These are phyloP conservation scores for Paramecium biaurelia DNA, from an alignment of 73 alveolate species.

Conservation along the genomic window DNA sequence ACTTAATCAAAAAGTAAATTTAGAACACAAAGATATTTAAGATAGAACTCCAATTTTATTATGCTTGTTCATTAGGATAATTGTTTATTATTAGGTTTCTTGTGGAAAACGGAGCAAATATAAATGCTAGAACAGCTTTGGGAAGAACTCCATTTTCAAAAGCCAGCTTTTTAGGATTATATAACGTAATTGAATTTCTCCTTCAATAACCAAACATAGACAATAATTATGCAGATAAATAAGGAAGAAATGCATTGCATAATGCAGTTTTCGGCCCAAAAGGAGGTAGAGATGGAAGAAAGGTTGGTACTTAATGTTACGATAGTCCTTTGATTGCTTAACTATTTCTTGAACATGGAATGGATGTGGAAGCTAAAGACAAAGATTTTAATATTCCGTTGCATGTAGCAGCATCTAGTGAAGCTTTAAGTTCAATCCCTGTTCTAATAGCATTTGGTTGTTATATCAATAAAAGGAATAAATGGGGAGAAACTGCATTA, in stretches of 20 bases:
- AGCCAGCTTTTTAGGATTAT: constrained; percentile 55
- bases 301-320: constrained; percentile 61
- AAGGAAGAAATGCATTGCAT: constrained; percentile 65
- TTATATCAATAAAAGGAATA: constrained; percentile 51
- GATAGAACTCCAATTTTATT: constrained; percentile 64
- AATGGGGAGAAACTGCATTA: constrained; percentile 61
- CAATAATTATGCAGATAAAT: constrained; percentile 44
- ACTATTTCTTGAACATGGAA: constrained; percentile 54
- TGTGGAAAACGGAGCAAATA: constrained; percentile 33
- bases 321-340: constrained; percentile 60
- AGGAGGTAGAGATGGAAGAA: constrained; percentile 65
- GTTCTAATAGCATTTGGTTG: constrained; percentile 58
- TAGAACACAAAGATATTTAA: constrained; percentile 55
- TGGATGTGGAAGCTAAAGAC: constrained; percentile 55
- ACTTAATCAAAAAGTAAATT: constrained; percentile 30
- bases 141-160: constrained; percentile 61
- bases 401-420: constrained; percentile 57
- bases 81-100: constrained; percentile 4
- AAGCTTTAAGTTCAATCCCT: constrained; percentile 58
- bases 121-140: constrained; percentile 52
- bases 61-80: constrained; percentile 59
- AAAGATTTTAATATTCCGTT: constrained; percentile 51
- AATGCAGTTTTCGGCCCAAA: constrained; percentile 64
- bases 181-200: constrained; percentile 42
- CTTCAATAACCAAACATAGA: constrained; percentile 38